Percentiles rank a stretch among this genome's conserved stretches.
Evolutionary conservation across 345 rosid genomes (phyloP).

Genomic region (Salix koriyanagi): DNA sequence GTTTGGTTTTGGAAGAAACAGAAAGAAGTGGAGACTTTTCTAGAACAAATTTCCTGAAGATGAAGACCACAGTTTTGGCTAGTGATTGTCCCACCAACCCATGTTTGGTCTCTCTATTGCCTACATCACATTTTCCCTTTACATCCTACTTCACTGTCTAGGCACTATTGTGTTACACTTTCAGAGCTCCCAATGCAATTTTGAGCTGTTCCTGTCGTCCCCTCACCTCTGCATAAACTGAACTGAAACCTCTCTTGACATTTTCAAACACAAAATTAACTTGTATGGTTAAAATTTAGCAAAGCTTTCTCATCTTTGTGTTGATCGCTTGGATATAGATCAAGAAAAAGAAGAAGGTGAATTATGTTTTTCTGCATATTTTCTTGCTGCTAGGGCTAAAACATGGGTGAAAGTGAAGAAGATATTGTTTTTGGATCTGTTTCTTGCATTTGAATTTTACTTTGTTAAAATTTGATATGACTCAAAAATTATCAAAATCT

Average conservation of each 20-base stretch:
- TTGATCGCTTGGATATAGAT: background rate
- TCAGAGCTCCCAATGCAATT: constrained; percentile 23
- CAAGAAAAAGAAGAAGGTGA: background rate
- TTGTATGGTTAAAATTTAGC: background rate
- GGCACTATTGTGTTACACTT: constrained; percentile 13
- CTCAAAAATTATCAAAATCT: background rate
- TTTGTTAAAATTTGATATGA: background rate
- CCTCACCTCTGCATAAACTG: background rate
- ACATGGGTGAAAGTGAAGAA: background rate
- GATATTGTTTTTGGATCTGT: background rate
- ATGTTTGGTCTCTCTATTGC: constrained; percentile 24
- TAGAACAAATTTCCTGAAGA: constrained; percentile 22
- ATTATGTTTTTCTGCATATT: background rate
- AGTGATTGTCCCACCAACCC: constrained; percentile 9
- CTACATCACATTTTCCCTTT: constrained; percentile 19
- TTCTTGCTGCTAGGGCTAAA: too few relatives aligned
- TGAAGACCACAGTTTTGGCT: constrained; percentile 11
- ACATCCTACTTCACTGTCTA: constrained; percentile 24
- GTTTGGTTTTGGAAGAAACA: constrained; percentile 22
- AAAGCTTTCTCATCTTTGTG: background rate
- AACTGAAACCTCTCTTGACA: background rate
- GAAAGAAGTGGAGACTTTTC: constrained; percentile 35
- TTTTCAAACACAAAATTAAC: background rate
- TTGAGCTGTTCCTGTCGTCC: constrained; percentile 10
- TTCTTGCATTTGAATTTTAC: constrained; percentile 1